Conservation (phyloP, 495 filamentous ascomycete species). For the Daldinia caldariorum region DNA sequence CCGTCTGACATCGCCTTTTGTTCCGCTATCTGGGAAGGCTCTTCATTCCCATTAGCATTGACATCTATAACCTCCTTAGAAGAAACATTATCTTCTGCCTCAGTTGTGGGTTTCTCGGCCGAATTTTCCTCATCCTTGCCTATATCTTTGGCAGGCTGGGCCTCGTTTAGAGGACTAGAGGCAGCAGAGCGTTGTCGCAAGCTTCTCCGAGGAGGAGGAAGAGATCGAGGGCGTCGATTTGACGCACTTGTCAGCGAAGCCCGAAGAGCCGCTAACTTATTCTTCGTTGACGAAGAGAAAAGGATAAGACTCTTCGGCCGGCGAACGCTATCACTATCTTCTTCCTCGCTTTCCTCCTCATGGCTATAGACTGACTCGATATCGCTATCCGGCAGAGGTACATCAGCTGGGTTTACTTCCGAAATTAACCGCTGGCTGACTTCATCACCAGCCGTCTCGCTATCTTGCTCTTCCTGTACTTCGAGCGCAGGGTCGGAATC, state of each 20-base stretch:
- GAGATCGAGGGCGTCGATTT: constrained; percentile 37
- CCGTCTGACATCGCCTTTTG: constrained; percentile 9
- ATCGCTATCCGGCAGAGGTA: constrained; percentile 75
- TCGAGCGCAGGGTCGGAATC: constrained; percentile 29
- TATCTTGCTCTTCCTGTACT: constrained; percentile 20
- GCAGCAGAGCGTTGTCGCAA: constrained; percentile 64
- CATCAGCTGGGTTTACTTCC: constrained; percentile 63
- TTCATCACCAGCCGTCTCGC: constrained; percentile 21
- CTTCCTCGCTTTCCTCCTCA: constrained; percentile 64
- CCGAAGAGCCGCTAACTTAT: constrained; percentile 1
- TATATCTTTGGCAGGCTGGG: background rate
- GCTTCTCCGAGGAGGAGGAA: constrained; percentile 58
- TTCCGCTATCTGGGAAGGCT: constrained; percentile 7
- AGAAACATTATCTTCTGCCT: constrained; percentile 4
- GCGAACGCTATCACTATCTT: constrained; percentile 49
- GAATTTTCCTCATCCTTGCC: constrained; percentile 6
- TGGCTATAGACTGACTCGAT: constrained; percentile 68
- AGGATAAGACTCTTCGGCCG: constrained; percentile 65
- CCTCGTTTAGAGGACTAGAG: constrained; percentile 34
- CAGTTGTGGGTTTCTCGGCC: background rate
- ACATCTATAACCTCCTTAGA: constrained; percentile 7
- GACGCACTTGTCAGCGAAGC: constrained; percentile 21
- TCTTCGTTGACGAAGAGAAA: constrained; percentile 15
- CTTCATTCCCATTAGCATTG: background rate
- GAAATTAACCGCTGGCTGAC: constrained; percentile 45